Evolutionary conservation across 306 rosid species (phyloP), one percentile per base, ranked within the genome.

Genomic region (Rosa persica): DNA sequence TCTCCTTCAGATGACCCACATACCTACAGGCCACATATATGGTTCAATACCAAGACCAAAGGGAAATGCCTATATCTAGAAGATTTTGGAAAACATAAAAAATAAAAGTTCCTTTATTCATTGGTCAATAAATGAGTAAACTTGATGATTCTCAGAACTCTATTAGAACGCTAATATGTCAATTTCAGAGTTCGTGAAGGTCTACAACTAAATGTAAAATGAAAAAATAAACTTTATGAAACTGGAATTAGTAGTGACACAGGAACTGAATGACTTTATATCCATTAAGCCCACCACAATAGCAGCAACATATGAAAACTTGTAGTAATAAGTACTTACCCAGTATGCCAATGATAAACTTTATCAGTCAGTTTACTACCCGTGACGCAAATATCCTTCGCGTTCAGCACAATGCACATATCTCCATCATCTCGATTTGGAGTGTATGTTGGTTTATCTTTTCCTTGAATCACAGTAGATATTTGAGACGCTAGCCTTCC

Each of bases 401-500:
- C 98, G 76, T 95, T 95, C 79, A 92, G 97, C 81, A 95, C 97
- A 42, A 95, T 78, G 85, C 98, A 92, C 92, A 95, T 92, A 81
- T 95, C 98, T 62, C 98, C 98, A 72, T 95, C 97, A 5, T 95
- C 98, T 73, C 90, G 98, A 80, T 92, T 73, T 61, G 98, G 98
- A 27, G 97, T 40, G 20, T 95, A 92, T 20, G 97, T 95, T 52
- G 98, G 98, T 81, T 92, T 95, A 78, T 92, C 98, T 85, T 95
- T 95, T 67, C 98, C 98, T 78, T 86, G 92, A 77, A 95, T 76
- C 64, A 95, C 98, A 38, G 98, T 95, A 72, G 98, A 89, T 82
- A 95, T 91, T 85, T 92, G 95, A 79, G 98, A 91, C 70, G 98
- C 98, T 73, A 91, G 74, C 87, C 98, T 95, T 40, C 98, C 98